Conservation (phyloP, 345 rosid genomes). For the Mercurialis annua region DNA sequence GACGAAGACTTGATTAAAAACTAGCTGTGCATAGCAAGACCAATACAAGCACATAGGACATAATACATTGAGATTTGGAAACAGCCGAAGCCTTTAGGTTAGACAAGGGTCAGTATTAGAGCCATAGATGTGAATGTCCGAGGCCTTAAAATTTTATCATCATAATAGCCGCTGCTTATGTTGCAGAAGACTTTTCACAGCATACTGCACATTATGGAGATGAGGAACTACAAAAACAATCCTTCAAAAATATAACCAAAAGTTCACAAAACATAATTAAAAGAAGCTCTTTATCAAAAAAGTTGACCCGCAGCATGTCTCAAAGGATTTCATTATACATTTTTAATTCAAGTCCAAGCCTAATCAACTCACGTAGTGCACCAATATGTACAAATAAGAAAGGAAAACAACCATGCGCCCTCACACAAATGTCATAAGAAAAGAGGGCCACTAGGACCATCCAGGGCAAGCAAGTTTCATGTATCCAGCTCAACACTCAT, state of each 20-base stretch:
- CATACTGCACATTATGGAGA: neutral
- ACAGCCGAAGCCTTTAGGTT: neutral
- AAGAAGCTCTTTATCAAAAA: neutral
- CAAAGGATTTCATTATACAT: neutral
- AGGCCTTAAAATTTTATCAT: neutral
- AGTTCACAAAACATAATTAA: neutral
- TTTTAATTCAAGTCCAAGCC: neutral
- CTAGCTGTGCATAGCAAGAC: neutral
- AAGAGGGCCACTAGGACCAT: neutral
- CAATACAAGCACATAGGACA: constrained; percentile 11
- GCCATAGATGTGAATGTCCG: neutral
- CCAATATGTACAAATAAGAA: neutral
- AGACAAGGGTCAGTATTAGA: neutral
- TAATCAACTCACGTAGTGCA: too few relatives aligned
- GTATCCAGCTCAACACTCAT: neutral
- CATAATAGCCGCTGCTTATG: neutral
- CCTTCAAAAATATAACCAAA: neutral
- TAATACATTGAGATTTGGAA: neutral
- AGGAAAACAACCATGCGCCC: too few relatives aligned
- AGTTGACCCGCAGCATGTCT: neutral
- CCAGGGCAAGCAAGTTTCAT: neutral
- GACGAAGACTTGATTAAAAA: neutral
- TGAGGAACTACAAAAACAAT: neutral
- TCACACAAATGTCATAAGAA: neutral
- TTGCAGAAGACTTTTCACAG: neutral